Evolutionary conservation across 23 red algal species (phyloP), one percentile per base, ranked within the genome.

Genomic region (Gracilariopsis chorda): DNA sequence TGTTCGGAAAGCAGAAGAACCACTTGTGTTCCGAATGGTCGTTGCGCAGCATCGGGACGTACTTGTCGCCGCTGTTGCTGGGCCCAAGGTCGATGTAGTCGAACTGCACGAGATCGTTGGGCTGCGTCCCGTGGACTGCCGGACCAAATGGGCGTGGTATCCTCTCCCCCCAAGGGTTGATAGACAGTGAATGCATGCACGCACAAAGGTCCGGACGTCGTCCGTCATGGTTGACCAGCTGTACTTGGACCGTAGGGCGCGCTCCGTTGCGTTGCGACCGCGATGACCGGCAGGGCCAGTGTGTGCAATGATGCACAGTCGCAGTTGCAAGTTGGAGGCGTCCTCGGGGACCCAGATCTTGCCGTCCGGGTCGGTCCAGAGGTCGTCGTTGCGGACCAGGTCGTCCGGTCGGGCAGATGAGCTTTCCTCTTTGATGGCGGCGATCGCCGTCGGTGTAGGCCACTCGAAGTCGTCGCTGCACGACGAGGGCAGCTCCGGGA

Each of bases 161-260:
- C 46, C 11, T 46, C 2, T 30, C 23, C 70, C 8, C 7, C 25
- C 36, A 2, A 20, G 14, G 5, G 70, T 49, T 12, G 43, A 49
- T 11, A 76, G 2, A 52, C 70, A 76, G 70, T 76, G 2, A 4
- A 76, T 49, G 70, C 4, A 76, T 25, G 37, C 14, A 3, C 19
- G 2, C 1, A 76, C 70, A 47, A 76, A 76, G 32, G 42, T 12
- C 17, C 47, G 42, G 6, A 88, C 68, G 84, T 88, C 68, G 7
- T 12, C 84, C 2, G 10, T 17, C 10, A 51, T 46, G 30, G 17
- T 47, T 2, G 3, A 21, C 36, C 70, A 76, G 12, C 30, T 4
- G 36, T 25, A 76, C 2, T n/a, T 4, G 7, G 30, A 37, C 3
- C 25, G 2, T 19, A 76, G 4, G 3, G 4, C 4, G 23, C 19